phyloP scores from a whole-genome alignment of 2,329 filamentous ascomycete genomes.

The Aspergillus sp. region DNA sequence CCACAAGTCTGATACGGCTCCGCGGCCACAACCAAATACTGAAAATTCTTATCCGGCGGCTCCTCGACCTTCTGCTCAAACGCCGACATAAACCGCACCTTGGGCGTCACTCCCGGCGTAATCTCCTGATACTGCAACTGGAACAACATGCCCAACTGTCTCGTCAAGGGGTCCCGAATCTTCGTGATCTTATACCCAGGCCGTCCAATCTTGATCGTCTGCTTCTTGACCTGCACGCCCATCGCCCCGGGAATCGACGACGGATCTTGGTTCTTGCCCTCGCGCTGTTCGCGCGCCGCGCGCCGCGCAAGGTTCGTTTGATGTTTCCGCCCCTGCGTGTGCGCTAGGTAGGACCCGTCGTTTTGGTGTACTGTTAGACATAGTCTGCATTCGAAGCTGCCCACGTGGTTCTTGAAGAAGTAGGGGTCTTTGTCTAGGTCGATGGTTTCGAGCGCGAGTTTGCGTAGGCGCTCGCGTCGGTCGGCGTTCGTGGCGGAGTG shows the following conservation, averaged over 20 bases:
- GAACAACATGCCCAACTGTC: constrained; percentile 90
- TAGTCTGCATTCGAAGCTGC: constrained; percentile 94
- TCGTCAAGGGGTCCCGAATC: constrained; percentile 81
- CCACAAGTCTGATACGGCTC: constrained; percentile 98
- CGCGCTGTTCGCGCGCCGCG: constrained; percentile 91
- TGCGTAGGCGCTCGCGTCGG: constrained; percentile 93
- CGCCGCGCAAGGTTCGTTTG: constrained; percentile 96
- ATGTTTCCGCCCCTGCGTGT: constrained; percentile 98
- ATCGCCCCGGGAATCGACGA: constrained; percentile 73
- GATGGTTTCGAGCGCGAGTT: constrained; percentile 97
- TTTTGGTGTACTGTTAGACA: constrained; percentile 98
- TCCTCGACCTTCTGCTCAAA: constrained; percentile 96
- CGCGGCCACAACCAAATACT: constrained; percentile 92
- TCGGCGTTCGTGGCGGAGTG: constrained; percentile 93
- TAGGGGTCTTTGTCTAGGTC: constrained; percentile 99
- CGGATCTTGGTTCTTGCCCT: constrained; percentile 68
- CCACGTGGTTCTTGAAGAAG: constrained; percentile 99
- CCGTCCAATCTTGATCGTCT: constrained; percentile 90
- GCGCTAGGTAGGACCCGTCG: constrained; percentile 96
- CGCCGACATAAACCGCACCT: constrained; percentile 95
- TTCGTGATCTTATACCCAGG: constrained; percentile 99
- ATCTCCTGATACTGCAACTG: constrained; percentile 96
- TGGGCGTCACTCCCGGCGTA: constrained; percentile 69
- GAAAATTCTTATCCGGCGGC: constrained; percentile 83
- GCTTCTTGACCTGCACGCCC: constrained; percentile 75